Percentiles rank a stretch among this genome's conserved stretches.
These are phyloP conservation scores for Talaromyces sp. DNA, from an alignment of 2,329 filamentous ascomycete genomes.

Conservation along the genomic window DNA sequence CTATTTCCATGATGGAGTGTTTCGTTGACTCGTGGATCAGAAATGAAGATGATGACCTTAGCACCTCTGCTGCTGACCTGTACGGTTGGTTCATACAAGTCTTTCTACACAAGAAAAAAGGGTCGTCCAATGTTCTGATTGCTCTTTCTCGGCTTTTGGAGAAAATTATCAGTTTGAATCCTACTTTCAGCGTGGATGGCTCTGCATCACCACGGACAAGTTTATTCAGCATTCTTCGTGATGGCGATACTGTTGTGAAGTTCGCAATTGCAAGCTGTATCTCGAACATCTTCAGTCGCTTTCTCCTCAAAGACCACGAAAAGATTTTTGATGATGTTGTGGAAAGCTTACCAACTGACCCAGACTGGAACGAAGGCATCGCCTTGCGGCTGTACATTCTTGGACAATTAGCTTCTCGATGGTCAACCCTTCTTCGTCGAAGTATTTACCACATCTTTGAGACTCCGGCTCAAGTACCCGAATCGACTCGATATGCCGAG, in stretches of 20 bases:
- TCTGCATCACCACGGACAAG: conserved; percentile 64
- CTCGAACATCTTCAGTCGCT: conserved; percentile 73
- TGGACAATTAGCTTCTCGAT: conserved; percentile 71
- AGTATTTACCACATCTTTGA: conserved; percentile 95
- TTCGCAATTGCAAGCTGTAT: conserved; percentile 69
- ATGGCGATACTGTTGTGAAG: conserved; percentile 68
- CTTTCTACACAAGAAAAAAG: conserved; percentile 63
- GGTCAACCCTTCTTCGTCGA: conserved; percentile 80
- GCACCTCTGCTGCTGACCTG: conserved; percentile 67
- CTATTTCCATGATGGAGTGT: conserved; percentile 65
- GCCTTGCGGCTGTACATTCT: conserved; percentile 76
- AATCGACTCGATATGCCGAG: conserved; percentile 66
- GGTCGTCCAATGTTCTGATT: conserved; percentile 67
- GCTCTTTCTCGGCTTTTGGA: conserved; percentile 67
- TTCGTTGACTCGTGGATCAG: conserved; percentile 63
- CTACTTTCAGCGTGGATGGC: conserved; percentile 62
- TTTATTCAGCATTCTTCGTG: conserved; percentile 68
- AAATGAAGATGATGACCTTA: conserved; percentile 55
- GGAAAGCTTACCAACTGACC: conserved; percentile 70
- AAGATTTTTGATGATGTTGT: conserved; percentile 80
- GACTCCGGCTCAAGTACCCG: conserved; percentile 69
- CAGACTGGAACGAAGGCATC: conserved; percentile 73
- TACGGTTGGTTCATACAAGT: conserved; percentile 73
- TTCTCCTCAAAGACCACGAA: conserved; percentile 78
- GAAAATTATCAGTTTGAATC: conserved; percentile 62